phyloP scores from a whole-genome alignment of 2,329 filamentous ascomycete genomes.

The Apiospora arundinis region DNA sequence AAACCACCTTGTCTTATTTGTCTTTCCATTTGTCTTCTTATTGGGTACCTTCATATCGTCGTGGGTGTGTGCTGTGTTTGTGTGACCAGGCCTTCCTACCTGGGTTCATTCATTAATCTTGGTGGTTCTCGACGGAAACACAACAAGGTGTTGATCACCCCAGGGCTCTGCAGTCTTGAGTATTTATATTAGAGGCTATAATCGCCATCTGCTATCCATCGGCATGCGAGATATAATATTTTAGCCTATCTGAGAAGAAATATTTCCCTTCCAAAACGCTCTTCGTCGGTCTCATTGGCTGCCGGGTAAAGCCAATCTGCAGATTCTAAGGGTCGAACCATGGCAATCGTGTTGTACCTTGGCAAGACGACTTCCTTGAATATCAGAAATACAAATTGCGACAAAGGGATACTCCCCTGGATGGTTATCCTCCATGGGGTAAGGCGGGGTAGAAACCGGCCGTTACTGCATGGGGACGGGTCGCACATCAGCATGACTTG shows the following conservation, averaged over 20 bases:
- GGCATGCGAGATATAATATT: not conserved
- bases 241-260: not conserved
- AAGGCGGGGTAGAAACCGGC: too few species aligned
- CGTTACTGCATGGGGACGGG: too few species aligned
- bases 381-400: too few species aligned
- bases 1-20: not conserved
- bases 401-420: too few species aligned
- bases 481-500: too few species aligned
- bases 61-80: not conserved
- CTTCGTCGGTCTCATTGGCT: not conserved
- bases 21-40: not conserved
- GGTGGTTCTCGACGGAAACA: too few species aligned
- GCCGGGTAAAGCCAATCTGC: not conserved
- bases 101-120: too few species aligned
- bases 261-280: not conserved
- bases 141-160: too few species aligned
- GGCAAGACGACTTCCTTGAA: not conserved
- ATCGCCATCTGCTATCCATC: not conserved
- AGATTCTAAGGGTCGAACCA: not conserved
- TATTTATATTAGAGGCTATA: too few species aligned
- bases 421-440: too few species aligned
- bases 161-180: too few species aligned
- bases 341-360: not conserved
- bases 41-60: not conserved
- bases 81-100: not conserved